Evolutionary conservation across 257 asterid species (phyloP).

Genomic region (Nicotiana attenuata): DNA sequence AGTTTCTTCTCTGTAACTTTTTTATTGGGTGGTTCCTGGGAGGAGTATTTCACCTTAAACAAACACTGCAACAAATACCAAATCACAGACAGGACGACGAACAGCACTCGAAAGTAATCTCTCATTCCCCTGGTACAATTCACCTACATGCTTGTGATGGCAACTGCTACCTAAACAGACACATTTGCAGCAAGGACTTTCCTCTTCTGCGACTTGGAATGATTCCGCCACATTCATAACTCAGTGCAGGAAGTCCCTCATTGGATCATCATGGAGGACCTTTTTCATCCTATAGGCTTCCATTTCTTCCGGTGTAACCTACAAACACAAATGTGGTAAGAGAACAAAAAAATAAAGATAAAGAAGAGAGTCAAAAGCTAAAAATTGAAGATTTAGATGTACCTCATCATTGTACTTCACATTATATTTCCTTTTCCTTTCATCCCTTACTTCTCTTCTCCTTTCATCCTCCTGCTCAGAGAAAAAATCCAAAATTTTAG

Average conservation of each 20-base stretch:
- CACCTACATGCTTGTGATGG: neutral
- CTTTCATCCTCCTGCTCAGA: slow-evolving; percentile 67
- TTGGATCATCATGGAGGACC: slow-evolving; percentile 67
- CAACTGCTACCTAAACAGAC: neutral
- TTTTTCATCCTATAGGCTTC: slow-evolving; percentile 76
- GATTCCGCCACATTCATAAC: neutral
- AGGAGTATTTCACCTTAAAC: neutral
- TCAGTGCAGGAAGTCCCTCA: slow-evolving; percentile 60
- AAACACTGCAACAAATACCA: neutral
- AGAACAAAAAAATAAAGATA: neutral
- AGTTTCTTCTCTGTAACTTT: neutral
- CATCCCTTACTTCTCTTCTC: slow-evolving; percentile 78
- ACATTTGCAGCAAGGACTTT: neutral
- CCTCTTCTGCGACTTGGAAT: neutral
- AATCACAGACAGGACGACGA: neutral
- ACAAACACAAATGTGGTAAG: slow-evolving; percentile 8
- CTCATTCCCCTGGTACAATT: neutral
- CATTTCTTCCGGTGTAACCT: slow-evolving; percentile 73
- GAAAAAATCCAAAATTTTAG: neutral
- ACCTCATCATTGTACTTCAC: slow-evolving; percentile 97
- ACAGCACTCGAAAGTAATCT: neutral
- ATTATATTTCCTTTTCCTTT: slow-evolving; percentile 82
- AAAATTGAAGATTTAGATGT: neutral
- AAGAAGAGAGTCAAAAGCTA: neutral
- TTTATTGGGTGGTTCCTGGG: neutral